Percentiles rank a stretch among this genome's conserved stretches.
Evolutionary conservation across 305 asterid species (phyloP).

Genomic region (Withania somnifera): DNA sequence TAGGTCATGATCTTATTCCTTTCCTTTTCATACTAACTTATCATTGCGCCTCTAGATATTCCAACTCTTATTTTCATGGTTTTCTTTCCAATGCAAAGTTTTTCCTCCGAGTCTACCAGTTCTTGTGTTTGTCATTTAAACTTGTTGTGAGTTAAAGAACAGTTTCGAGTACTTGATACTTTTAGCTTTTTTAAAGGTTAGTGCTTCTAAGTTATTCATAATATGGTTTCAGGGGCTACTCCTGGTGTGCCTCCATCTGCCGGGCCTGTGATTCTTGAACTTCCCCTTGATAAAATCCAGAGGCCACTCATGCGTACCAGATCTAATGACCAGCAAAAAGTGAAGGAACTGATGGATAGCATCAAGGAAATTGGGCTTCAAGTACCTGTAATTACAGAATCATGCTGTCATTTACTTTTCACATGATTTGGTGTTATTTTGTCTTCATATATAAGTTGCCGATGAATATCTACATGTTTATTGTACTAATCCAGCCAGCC

Average conservation of each 20-base stretch:
- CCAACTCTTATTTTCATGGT: neutral
- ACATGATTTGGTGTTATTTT: neutral
- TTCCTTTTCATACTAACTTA: neutral
- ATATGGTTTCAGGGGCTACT: conserved; percentile 38
- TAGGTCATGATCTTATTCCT: neutral
- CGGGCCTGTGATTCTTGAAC: conserved; percentile 79
- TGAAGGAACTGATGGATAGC: conserved; percentile 73
- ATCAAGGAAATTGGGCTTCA: conserved; percentile 81
- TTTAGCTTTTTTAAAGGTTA: neutral
- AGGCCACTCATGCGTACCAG: conserved; percentile 89
- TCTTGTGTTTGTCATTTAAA: neutral
- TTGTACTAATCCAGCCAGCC: neutral
- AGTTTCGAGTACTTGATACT: neutral
- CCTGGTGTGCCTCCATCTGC: conserved; percentile 44
- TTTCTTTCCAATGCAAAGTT: neutral
- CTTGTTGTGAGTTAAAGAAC: neutral
- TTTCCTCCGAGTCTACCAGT: neutral
- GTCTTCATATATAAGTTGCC: neutral
- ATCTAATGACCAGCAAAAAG: conserved; percentile 66
- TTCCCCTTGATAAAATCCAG: conserved; percentile 68
- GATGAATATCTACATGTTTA: neutral
- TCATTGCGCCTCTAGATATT: neutral
- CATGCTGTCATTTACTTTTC: neutral
- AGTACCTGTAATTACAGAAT: conserved; percentile 62
- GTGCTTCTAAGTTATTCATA: neutral